Percentiles rank a stretch among this genome's conserved stretches.
Conservation (phyloP, 352 stramenopile species). For the Phytophthora uliginosa region DNA sequence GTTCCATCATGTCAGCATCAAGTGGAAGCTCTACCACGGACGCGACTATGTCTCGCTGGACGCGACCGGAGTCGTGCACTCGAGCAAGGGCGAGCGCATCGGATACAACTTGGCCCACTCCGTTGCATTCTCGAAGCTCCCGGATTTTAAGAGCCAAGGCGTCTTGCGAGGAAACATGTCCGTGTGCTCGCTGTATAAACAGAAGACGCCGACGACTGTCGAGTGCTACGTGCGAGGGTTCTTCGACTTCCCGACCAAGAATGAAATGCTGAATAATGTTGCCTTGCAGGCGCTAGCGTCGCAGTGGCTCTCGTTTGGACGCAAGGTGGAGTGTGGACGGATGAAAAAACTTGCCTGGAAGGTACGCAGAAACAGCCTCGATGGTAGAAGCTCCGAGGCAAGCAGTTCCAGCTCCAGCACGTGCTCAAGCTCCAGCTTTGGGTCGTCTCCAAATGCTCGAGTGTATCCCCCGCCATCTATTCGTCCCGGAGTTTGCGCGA, state of each 20-base stretch:
- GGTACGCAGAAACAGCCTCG: constrained; percentile 27
- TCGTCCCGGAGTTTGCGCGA: constrained; percentile 13
- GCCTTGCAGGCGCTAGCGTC: constrained; percentile 32
- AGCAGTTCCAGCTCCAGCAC: constrained; percentile 14
- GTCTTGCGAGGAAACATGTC: constrained; percentile 56
- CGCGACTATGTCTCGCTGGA: constrained; percentile 61
- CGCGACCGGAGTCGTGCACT: constrained; percentile 37
- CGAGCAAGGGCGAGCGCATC: constrained; percentile 32
- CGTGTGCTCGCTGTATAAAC: constrained; percentile 49
- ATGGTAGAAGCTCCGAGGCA: constrained; percentile 10
- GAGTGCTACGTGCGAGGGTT: constrained; percentile 52
- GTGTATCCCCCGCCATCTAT: not conserved
- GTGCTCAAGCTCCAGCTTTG: constrained; percentile 20
- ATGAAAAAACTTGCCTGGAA: constrained; percentile 62
- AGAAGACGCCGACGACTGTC: constrained; percentile 39
- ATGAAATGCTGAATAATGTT: constrained; percentile 40
- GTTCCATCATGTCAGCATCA: constrained; percentile 50
- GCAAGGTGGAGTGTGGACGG: constrained; percentile 35
- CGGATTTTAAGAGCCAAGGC: constrained; percentile 27
- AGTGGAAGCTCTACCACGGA: constrained; percentile 50
- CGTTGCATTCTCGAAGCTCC: constrained; percentile 44
- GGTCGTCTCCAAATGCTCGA: constrained; percentile 2
- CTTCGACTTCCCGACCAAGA: constrained; percentile 46
- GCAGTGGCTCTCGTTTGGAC: constrained; percentile 39
- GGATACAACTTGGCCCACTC: constrained; percentile 60